Conservation (phyloP, 495 filamentous ascomycete species). For the Penicillium verhagenii region DNA sequence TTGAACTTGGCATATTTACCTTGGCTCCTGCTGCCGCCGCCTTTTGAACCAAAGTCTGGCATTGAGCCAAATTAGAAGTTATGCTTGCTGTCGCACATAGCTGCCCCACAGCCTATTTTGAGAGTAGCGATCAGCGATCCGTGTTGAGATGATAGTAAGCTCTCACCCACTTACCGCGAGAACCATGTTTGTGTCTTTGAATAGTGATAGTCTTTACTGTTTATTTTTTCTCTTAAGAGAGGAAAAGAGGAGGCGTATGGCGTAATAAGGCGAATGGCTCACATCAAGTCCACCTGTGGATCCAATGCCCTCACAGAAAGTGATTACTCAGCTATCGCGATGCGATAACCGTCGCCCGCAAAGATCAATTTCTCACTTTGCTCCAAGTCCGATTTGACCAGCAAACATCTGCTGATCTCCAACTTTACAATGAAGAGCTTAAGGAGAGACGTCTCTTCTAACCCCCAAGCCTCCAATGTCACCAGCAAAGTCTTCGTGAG, state of each 20-base stretch:
- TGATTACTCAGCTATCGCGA: constrained; percentile 30
- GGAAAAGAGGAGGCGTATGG: neutral
- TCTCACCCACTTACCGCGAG: constrained; percentile 31
- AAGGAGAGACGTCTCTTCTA: constrained; percentile 68
- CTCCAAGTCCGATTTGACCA: constrained; percentile 9
- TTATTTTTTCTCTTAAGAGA: too few species aligned
- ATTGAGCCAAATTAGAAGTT: constrained; percentile 74
- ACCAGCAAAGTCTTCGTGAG: constrained; percentile 91
- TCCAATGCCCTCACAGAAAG: neutral
- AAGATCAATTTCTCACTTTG: constrained; percentile 22
- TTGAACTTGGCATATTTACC: constrained; percentile 46
- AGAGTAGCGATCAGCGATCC: neutral
- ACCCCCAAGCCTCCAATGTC: constrained; percentile 71
- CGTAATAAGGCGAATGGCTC: neutral
- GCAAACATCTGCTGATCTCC: constrained; percentile 11
- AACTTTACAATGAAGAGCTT: constrained; percentile 77
- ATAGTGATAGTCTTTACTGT: too few species aligned
- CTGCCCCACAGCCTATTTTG: constrained; percentile 75
- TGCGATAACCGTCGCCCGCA: constrained; percentile 23
- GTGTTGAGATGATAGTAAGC: neutral
- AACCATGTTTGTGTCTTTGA: constrained; percentile 31
- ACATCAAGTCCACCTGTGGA: neutral
- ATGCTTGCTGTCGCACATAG: constrained; percentile 80
- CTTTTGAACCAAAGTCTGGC: constrained; percentile 66
- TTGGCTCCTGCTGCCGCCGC: constrained; percentile 74